Percentiles rank a stretch among this genome's conserved stretches.
Conservation (phyloP, 345 rosid genomes). For the Hibiscus tridactylites region DNA sequence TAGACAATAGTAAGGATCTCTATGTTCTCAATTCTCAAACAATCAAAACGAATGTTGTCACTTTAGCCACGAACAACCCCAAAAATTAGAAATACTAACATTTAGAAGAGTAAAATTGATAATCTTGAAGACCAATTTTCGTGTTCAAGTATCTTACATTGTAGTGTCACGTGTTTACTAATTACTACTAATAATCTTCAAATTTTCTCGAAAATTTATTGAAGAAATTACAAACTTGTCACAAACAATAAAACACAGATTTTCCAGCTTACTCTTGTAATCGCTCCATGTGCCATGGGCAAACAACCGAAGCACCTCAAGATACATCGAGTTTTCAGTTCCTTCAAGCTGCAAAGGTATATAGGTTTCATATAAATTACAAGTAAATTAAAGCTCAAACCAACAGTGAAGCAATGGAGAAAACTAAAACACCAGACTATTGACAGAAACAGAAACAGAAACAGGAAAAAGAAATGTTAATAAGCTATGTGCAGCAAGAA, state of each 20-base stretch:
- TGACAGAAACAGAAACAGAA: background rate
- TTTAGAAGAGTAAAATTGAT: background rate
- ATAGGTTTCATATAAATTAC: background rate
- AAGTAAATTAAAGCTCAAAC: background rate
- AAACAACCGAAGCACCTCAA: constrained; percentile 66
- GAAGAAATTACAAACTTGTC: background rate
- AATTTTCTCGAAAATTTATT: background rate
- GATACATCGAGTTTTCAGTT: constrained; percentile 42
- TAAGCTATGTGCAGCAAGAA: background rate
- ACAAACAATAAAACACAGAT: background rate
- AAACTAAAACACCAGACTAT: background rate
- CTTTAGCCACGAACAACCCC: background rate
- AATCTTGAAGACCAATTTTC: background rate
- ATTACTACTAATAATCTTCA: background rate
- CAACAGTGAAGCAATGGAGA: background rate
- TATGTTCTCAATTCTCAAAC: background rate
- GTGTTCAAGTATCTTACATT: background rate
- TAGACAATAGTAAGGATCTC: background rate
- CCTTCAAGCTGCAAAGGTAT: constrained; percentile 69
- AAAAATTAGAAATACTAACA: background rate
- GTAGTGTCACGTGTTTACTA: background rate
- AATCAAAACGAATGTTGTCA: background rate
- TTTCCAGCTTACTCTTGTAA: constrained; percentile 62
- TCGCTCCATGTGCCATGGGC: constrained; percentile 95
- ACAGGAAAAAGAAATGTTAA: background rate